A percentile compares a stretch with the other conserved stretches of the same genome.
Evolutionary conservation across 106 monocot genomes (phyloP).

Genomic region (Acanthochlamys bracteata): DNA sequence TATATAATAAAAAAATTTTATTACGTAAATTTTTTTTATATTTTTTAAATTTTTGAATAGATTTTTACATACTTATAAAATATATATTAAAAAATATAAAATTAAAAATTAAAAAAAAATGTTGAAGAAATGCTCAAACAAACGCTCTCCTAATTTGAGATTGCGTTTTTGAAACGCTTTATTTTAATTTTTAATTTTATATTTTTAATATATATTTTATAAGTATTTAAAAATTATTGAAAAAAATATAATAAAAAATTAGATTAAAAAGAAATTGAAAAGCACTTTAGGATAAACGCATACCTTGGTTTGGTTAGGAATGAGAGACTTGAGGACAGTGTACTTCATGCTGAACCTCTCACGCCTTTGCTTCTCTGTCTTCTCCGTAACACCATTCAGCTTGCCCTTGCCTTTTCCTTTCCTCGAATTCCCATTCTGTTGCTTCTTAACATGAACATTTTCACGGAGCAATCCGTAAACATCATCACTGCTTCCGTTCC

Average conservation of each 20-base stretch:
- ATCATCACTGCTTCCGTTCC: background rate
- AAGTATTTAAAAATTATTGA: background rate
- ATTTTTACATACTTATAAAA: too few species aligned
- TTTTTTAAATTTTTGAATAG: too few species aligned
- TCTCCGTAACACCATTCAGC: conserved; percentile 4
- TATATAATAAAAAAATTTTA: too few species aligned
- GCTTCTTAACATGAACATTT: conserved; percentile 7
- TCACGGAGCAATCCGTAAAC: background rate
- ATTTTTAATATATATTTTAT: background rate
- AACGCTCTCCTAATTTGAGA: too few species aligned
- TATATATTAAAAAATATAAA: too few species aligned
- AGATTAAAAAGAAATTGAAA: background rate
- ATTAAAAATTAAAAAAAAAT: too few species aligned
- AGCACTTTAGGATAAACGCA: background rate
- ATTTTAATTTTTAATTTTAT: too few species aligned
- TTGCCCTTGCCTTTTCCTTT: background rate
- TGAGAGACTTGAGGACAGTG: conserved; percentile 37
- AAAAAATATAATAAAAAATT: too few species aligned
- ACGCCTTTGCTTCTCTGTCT: conserved; percentile 66
- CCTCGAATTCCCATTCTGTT: background rate
- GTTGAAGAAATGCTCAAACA: too few species aligned
- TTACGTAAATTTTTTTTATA: too few species aligned
- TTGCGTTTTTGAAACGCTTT: too few species aligned
- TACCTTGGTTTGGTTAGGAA: conserved; percentile 64
- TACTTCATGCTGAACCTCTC: conserved; percentile 40